Base-by-base conservation (phyloP, 1,284 basidiomycete species). In the Melanopsichium pennsylvanicum region DNA sequence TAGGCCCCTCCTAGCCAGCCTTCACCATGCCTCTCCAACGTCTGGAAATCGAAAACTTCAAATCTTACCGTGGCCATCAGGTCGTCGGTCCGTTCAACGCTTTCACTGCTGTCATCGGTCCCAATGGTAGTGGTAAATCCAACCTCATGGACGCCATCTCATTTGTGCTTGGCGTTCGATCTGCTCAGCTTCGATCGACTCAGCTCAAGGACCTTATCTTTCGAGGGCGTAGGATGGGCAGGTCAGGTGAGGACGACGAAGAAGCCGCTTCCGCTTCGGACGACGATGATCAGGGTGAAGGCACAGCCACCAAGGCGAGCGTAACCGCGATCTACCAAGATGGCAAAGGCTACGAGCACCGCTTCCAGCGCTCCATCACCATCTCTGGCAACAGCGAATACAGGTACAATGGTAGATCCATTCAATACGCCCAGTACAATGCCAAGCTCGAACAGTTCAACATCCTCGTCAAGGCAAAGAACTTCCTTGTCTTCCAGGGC, bases 121-220 rank as follows among this genome's bases (percentile, higher is more conserved):
- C 96, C 37, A 98, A 99, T 89, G 96, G 96, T 55, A 93, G 94
- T 4, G 96, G 96, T 68, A 98, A 99, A 82, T 95, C 92, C 29
- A 99, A 99, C 81, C 87, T 98, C 64, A 98, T 98, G 96, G 96
- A 99, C 81, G 96, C 96, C 51, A 97, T 99, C 72, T 98, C 96
- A 3, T 98, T 98, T 81, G 96, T 98, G 5, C 88, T 99, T 9
- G 95, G 96, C 26, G 90, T 98, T 40, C 93, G 94, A 84, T 93
- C 91, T 51, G 90, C 89, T 1, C 93, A 97, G 74, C 86, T 99
- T 19, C 87, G 96, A 38, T 93, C 91, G 74, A 92, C 91, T 43
- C 93, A 97, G 75, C 85, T 98, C 27, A 92, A 90, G 75, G 96
- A 98, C 81, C 85, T 98, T 37, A 91, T 99, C 11, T 98, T 97